These are phyloP conservation scores for Neurospora terricola DNA, from an alignment of 495 filamentous ascomycete species.

Conservation along the genomic window DNA sequence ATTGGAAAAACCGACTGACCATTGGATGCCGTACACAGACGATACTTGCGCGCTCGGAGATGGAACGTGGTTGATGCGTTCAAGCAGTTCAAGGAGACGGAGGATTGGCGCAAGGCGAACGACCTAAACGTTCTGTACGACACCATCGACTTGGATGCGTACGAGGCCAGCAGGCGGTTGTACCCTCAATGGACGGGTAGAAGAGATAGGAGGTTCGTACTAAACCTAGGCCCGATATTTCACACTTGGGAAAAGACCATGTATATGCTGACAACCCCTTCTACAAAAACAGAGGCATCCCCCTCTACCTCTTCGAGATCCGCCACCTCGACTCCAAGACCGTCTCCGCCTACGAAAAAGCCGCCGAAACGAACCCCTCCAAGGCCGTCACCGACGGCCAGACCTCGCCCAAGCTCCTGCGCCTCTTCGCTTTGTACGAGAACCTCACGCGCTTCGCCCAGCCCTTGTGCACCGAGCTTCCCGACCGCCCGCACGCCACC, in stretches of 20 bases:
- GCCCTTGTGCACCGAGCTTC: conserved; percentile 65
- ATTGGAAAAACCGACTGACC: not conserved
- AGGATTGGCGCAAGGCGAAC: conserved; percentile 77
- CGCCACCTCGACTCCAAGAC: conserved; percentile 70
- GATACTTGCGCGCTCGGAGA: conserved; percentile 68
- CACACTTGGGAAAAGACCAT: not conserved
- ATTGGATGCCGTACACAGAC: conserved; percentile 34
- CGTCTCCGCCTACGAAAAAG: conserved; percentile 64
- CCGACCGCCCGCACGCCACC: conserved; percentile 55
- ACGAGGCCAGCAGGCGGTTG: conserved; percentile 65
- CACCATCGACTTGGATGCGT: conserved; percentile 72
- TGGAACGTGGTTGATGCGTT: conserved; percentile 67
- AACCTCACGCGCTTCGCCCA: conserved; percentile 79
- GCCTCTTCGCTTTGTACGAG: conserved; percentile 82
- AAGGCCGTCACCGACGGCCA: conserved; percentile 48
- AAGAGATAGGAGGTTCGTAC: conserved; percentile 51
- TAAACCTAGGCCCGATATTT: not conserved
- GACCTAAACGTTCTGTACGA: conserved; percentile 62
- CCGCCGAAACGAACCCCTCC: conserved; percentile 40
- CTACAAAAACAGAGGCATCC: conserved; percentile 54
- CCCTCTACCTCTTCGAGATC: conserved; percentile 82
- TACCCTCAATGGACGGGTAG: conserved; percentile 92
- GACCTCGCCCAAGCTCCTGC: conserved; percentile 58
- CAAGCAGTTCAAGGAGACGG: conserved; percentile 77
- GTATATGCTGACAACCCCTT: not conserved